Evolutionary conservation across 306 rosid species (phyloP).

Genomic region (Luffa aegyptiaca): DNA sequence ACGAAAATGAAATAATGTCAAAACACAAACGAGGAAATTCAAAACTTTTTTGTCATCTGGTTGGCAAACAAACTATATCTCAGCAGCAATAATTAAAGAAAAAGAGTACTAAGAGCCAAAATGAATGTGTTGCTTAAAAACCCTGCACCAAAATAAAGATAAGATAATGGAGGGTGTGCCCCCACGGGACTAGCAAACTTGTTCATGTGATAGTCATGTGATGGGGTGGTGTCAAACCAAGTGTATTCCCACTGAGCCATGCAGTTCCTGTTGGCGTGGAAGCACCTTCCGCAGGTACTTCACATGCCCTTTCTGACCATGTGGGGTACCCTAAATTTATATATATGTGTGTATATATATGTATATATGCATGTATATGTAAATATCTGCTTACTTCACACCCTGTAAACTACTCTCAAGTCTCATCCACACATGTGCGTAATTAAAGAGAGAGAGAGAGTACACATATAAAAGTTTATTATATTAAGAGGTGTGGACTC

Average conservation of each 20-base stretch:
- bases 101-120: background rate
- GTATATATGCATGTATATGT: too few relatives aligned
- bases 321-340: background rate
- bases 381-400: too few relatives aligned
- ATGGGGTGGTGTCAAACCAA: background rate
- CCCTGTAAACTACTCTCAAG: too few relatives aligned
- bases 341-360: too few relatives aligned
- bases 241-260: background rate
- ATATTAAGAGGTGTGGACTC: background rate
- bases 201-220: constrained; percentile 12
- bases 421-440: background rate
- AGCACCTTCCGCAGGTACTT: background rate
- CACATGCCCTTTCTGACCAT: background rate
- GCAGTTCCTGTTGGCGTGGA: background rate
- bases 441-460: too few relatives aligned
- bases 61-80: background rate
- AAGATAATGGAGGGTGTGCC: background rate
- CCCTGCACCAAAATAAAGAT: background rate
- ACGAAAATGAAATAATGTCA: background rate
- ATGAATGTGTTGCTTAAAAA: background rate
- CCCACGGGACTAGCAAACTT: background rate
- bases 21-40: background rate
- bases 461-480: background rate
- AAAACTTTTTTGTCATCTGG: background rate
- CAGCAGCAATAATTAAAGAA: background rate